Conservation (phyloP, 805 yeast species). For the Hanseniaspora taiwanica region DNA sequence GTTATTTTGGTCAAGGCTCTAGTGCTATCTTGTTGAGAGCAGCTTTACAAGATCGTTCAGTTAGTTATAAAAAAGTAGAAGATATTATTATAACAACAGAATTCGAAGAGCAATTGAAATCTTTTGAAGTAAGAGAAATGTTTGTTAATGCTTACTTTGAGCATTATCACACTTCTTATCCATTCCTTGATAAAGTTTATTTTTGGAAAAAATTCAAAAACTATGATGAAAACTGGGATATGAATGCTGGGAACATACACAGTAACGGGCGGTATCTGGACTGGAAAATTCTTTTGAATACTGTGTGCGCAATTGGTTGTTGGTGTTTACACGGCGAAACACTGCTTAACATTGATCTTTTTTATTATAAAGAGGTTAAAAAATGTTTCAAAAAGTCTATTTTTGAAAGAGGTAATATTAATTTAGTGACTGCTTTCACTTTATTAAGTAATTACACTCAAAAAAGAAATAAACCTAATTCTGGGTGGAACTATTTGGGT, state of each 20-base stretch:
- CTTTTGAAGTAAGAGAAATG: slow-evolving; percentile 19
- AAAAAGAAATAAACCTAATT: slow-evolving; percentile 51
- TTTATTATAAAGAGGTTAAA: slow-evolving; percentile 44
- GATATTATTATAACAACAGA: slow-evolving; percentile 4
- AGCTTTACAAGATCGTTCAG: slow-evolving; percentile 11
- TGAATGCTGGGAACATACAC: neutral
- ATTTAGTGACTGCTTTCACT: slow-evolving; percentile 39
- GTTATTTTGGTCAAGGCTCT: slow-evolving; percentile 56
- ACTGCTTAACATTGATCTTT: slow-evolving; percentile 30
- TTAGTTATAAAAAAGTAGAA: slow-evolving; percentile 14
- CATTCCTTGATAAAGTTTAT: slow-evolving; percentile 43
- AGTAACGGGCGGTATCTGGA: slow-evolving; percentile 4
- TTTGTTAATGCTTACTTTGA: slow-evolving; percentile 40
- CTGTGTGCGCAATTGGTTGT: slow-evolving; percentile 54
- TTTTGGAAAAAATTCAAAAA: slow-evolving; percentile 29
- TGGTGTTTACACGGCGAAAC: slow-evolving; percentile 52
- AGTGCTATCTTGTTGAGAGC: slow-evolving; percentile 38
- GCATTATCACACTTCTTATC: slow-evolving; percentile 48
- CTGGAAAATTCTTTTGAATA: slow-evolving; percentile 42
- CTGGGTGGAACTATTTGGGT: slow-evolving; percentile 59
- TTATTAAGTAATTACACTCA: slow-evolving; percentile 48
- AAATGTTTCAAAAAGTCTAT: slow-evolving; percentile 31
- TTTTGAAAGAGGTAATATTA: slow-evolving; percentile 46
- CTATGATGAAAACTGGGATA: neutral
- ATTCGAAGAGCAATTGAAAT: slow-evolving; percentile 2